These are phyloP conservation scores for Paecilomyces formosus DNA, from an alignment of 2,329 filamentous ascomycete species.

Conservation along the genomic window DNA sequence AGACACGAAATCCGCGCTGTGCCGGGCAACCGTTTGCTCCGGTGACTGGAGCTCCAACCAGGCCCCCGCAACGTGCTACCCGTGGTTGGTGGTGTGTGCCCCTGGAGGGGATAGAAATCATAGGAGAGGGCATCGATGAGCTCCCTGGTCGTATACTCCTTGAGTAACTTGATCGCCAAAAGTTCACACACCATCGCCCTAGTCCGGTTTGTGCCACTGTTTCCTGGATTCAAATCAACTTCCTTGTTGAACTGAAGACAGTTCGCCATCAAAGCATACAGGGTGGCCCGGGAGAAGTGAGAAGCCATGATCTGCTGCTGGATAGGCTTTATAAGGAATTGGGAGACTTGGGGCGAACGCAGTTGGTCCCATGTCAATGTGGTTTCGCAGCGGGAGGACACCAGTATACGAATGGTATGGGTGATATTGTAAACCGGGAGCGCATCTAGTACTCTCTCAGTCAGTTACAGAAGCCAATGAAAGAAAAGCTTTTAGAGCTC, in stretches of 20 bases:
- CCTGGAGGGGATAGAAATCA: slow-evolving; percentile 89
- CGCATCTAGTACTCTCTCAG: slow-evolving; percentile 50
- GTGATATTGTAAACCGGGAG: slow-evolving; percentile 86
- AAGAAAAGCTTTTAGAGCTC: not conserved
- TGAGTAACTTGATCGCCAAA: slow-evolving; percentile 78
- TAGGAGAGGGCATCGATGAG: slow-evolving; percentile 91
- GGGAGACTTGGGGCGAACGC: slow-evolving; percentile 88
- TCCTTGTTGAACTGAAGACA: slow-evolving; percentile 91
- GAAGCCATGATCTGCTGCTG: slow-evolving; percentile 77
- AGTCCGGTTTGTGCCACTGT: slow-evolving; percentile 74
- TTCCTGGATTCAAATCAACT: slow-evolving; percentile 70
- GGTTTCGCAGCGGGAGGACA: slow-evolving; percentile 81
- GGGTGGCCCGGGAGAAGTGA: slow-evolving; percentile 76
- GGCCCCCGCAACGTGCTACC: slow-evolving; percentile 24
- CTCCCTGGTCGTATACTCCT: slow-evolving; percentile 82
- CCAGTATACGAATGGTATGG: slow-evolving; percentile 78
- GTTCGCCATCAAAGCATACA: slow-evolving; percentile 89
- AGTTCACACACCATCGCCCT: slow-evolving; percentile 85
- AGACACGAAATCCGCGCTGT: slow-evolving; percentile 79
- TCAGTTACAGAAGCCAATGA: not conserved
- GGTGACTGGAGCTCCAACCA: slow-evolving; percentile 26
- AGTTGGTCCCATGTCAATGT: slow-evolving; percentile 92
- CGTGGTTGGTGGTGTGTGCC: slow-evolving; percentile 50
- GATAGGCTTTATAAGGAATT: slow-evolving; percentile 93
- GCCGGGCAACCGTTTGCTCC: slow-evolving; percentile 44